Base-by-base conservation (phyloP, 352 stramenopile species). In the Globisporangium acanthophoron region DNA sequence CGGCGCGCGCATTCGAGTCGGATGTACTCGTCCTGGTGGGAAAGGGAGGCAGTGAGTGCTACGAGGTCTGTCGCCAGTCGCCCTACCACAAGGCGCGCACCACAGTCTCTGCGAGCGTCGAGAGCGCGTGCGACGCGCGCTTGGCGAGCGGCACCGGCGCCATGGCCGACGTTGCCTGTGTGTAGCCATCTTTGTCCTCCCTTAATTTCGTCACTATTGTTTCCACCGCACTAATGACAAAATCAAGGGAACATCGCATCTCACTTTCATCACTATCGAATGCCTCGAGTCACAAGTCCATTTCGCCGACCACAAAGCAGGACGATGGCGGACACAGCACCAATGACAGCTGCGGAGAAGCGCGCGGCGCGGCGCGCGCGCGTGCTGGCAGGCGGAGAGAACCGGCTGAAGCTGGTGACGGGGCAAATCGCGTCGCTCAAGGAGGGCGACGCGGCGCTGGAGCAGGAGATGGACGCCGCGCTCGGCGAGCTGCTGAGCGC, bases 371-470 rank as follows among this genome's bases (percentile, higher is more conserved):
- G 83, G 21, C 78, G 78, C 12, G 83, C 80, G 35, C 71, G 77
- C 7, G 79, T 92, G 49, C 52, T 92, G n/a, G 67, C 73, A n/a
- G 66, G 73, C 11, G 56, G 81, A 18, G 76, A 89, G 50, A 79
- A 55, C 60, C 83, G 83, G 0, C 52, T 92, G 27, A 80, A 90
- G 67, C 63, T 90, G 8, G 55, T 92, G 21, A 87, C 78, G 56
- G 83, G 80, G 11, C 64, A 89, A 59, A 78, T 88, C 33, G 66
- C 67, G 24, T 77, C 78, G 5, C 73, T 90, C 18, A 79, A 88
- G 58, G 45, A 62, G 27, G 41, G 7, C 48, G 31, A 45, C 24
- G 39, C 27, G 11, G 16, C 51, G 29, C 43, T 63, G 15, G 52
- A 63, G 24, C 45, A 54, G 13, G 66, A 76, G 29, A 59, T 74